Percentiles rank a stretch among this genome's conserved stretches.
Conservation (phyloP, 2,329 filamentous ascomycete genomes). For the Clonostachys rosea region DNA sequence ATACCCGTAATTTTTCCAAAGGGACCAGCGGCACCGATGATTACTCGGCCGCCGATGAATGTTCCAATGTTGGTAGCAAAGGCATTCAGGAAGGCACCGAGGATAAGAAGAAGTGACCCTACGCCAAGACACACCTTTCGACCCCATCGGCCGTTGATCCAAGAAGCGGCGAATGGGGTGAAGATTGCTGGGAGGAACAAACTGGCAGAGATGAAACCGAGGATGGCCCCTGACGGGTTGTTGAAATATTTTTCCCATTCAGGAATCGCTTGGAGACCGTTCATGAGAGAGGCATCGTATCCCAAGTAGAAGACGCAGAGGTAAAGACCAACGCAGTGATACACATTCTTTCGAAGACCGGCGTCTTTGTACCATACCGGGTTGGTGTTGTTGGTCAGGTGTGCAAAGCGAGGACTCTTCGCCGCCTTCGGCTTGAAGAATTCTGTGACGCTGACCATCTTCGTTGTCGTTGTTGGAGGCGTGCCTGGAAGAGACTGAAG, state of each 20-base stretch:
- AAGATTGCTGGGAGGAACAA: constrained; percentile 38
- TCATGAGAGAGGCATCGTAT: constrained; percentile 6
- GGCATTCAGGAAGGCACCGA: constrained; percentile 9
- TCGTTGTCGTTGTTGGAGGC: too few species aligned
- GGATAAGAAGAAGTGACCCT: constrained; percentile 15
- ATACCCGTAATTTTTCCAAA: constrained; percentile 19
- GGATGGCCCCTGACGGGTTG: constrained; percentile 15
- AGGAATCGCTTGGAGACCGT: constrained; percentile 6
- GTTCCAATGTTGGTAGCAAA: constrained; percentile 23
- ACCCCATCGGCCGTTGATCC: constrained; percentile 15
- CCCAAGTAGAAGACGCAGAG: constrained; percentile 4
- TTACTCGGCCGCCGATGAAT: constrained; percentile 44
- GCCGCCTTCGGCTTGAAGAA: constrained; percentile 3
- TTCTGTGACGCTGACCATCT: too few species aligned
- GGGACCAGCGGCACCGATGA: constrained; percentile 45
- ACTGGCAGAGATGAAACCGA: constrained; percentile 24
- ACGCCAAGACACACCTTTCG: constrained; percentile 15
- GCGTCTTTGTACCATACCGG: constrained; percentile 2
- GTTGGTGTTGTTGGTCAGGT: constrained; percentile 1
- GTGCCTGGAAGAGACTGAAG: too few species aligned
- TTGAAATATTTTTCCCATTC: constrained; percentile 13
- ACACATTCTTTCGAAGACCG: constrained; percentile 2
- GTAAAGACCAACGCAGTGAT: constrained; percentile 3
- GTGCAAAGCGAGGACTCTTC: not conserved
- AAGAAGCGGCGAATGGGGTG: constrained; percentile 12